Conservation (phyloP, 208 protist species). For the Leishmania guyanensis region DNA sequence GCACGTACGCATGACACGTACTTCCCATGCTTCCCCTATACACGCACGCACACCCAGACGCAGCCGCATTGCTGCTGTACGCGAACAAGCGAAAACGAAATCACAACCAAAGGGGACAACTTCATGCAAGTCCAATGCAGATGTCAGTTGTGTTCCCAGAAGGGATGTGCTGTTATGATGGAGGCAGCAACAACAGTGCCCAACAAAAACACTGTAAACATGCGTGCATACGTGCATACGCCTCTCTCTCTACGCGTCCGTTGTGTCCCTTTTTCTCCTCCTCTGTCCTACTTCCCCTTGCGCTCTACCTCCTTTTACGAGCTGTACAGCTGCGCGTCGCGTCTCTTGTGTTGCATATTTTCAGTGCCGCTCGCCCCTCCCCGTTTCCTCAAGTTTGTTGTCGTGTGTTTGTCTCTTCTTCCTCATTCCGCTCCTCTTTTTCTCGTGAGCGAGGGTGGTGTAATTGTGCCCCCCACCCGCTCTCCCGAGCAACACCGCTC, state of each 20-base stretch:
- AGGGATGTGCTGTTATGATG: background rate
- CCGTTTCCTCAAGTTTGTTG: background rate
- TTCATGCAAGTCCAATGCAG: background rate
- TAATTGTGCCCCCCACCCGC: background rate
- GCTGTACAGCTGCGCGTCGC: background rate
- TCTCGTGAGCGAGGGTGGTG: background rate
- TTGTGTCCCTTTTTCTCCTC: conserved; percentile 4
- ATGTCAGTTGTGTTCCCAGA: background rate
- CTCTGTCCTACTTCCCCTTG: background rate
- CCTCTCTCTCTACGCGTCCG: background rate
- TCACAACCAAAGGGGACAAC: background rate
- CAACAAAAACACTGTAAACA: background rate
- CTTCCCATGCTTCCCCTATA: background rate
- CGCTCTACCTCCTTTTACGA: background rate
- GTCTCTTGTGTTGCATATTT: background rate
- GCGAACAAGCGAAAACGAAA: background rate
- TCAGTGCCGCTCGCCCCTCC: background rate
- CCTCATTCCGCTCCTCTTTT: background rate
- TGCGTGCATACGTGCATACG: background rate
- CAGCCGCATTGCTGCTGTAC: background rate
- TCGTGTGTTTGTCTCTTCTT: background rate
- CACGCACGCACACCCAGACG: background rate
- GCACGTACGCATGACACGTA: background rate
- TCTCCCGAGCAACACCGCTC: background rate
- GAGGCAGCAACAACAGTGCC: background rate